Evolutionary conservation across 225 moss, liverwort and hornwort species (phyloP).

Genomic region (Marchantia paleacea): DNA sequence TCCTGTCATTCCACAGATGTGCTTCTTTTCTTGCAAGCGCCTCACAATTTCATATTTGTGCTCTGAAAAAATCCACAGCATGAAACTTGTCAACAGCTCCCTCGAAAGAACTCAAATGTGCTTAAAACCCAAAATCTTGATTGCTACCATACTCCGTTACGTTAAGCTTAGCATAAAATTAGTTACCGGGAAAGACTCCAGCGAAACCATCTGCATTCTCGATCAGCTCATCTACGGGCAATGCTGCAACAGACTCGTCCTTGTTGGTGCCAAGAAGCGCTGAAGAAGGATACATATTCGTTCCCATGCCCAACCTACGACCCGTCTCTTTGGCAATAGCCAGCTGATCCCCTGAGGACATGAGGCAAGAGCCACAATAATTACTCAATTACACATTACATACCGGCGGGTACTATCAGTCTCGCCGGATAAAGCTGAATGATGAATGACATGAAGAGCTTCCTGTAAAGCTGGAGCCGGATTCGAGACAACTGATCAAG

Average conservation of each 20-base stretch:
- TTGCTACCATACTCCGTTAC: neutral
- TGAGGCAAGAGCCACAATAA: neutral
- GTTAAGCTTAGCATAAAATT: neutral
- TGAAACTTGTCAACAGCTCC: too few species aligned
- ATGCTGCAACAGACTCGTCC: slow-evolving; percentile 32
- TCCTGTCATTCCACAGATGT: slow-evolving; percentile 35
- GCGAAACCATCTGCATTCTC: slow-evolving; percentile 51
- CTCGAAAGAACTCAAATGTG: too few species aligned
- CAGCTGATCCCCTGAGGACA: slow-evolving; percentile 32
- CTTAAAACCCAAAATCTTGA: too few species aligned
- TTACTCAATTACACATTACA: neutral
- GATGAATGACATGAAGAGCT: too few species aligned
- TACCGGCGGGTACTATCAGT: too few species aligned
- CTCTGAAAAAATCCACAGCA: neutral
- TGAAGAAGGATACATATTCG: slow-evolving; percentile 48
- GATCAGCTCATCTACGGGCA: slow-evolving; percentile 45
- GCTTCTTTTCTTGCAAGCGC: slow-evolving; percentile 20
- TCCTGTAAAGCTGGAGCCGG: too few species aligned
- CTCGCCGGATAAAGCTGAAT: too few species aligned
- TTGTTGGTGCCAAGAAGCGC: slow-evolving; percentile 34
- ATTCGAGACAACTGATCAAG: too few species aligned
- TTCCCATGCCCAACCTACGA: slow-evolving; percentile 46
- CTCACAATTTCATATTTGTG: slow-evolving; percentile 31
- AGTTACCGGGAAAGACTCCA: slow-evolving; percentile 44
- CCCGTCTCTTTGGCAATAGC: slow-evolving; percentile 51